Evolutionary conservation across 2,329 filamentous ascomycete species (phyloP).

Genomic region (Plectosphaerella sp.): DNA sequence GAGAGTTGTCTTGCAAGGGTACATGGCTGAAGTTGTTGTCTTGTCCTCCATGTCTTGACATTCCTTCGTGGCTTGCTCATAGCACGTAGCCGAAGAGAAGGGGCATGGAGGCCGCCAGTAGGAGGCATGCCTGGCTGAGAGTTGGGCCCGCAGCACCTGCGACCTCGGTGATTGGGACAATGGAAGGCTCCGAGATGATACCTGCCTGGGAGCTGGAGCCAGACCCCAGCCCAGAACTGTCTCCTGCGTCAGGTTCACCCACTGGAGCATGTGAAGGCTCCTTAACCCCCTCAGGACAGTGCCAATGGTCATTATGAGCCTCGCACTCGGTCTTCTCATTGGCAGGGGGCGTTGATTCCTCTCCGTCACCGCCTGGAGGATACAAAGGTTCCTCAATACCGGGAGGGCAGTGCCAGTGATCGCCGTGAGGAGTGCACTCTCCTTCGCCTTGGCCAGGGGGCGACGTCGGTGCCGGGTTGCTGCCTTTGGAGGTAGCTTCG

Average conservation of each 20-base stretch:
- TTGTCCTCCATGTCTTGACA: too few relatives aligned
- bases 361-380: background rate
- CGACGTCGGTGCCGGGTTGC: background rate
- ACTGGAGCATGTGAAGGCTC: background rate
- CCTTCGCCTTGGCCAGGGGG: background rate
- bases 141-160: too few relatives aligned
- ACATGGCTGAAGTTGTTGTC: too few relatives aligned
- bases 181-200: too few relatives aligned
- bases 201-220: too few relatives aligned
- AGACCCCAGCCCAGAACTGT: too few relatives aligned
- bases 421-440: conserved; percentile 3
- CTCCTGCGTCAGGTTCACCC: background rate
- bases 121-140: too few relatives aligned
- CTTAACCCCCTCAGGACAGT: conserved; percentile 7
- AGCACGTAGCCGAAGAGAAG: too few relatives aligned
- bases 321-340: background rate
- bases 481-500: background rate
- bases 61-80: too few relatives aligned
- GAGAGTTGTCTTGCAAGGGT: too few relatives aligned
- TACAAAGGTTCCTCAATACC: background rate
- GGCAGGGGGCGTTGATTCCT: background rate
- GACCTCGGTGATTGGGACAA: too few relatives aligned
- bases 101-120: too few relatives aligned
- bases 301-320: conserved; percentile 2
- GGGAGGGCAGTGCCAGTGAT: conserved; percentile 9